These are phyloP conservation scores for Candida piceae DNA, from an alignment of 805 yeast species.

Conservation along the genomic window DNA sequence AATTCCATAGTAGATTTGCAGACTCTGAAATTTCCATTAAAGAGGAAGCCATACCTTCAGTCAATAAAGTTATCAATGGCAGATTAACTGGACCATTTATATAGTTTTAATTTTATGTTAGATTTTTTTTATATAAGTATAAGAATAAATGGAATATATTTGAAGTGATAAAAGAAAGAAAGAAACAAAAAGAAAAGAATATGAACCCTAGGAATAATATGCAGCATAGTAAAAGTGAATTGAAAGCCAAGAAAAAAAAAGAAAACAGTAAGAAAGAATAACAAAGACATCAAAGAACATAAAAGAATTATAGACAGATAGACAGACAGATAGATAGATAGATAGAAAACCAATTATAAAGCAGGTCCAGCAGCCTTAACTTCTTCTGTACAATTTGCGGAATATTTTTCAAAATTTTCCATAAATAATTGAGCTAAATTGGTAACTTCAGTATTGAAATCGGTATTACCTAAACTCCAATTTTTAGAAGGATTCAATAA, in stretches of 20 bases:
- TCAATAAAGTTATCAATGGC: constrained; percentile 12
- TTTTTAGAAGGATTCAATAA: constrained; percentile 80
- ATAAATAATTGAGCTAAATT: constrained; percentile 72
- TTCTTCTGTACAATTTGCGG: constrained; percentile 76
- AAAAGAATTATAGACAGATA: too few relatives aligned
- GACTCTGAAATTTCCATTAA: constrained; percentile 5
- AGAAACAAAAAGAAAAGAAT: too few relatives aligned
- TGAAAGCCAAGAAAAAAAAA: too few relatives aligned
- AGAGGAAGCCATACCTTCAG: constrained; percentile 9
- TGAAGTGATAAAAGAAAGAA: too few relatives aligned
- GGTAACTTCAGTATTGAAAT: constrained; percentile 50
- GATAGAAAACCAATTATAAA: constrained; percentile 29
- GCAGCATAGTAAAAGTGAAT: too few relatives aligned
- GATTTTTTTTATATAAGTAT: too few relatives aligned
- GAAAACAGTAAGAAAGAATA: too few relatives aligned
- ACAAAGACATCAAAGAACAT: too few relatives aligned
- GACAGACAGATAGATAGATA: too few relatives aligned
- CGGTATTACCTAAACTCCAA: constrained; percentile 60
- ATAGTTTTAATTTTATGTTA: too few relatives aligned
- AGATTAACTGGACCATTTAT: constrained; percentile 13
- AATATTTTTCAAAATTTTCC: constrained; percentile 83
- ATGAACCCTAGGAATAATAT: too few relatives aligned
- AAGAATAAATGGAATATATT: too few relatives aligned
- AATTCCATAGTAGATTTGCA: constrained; percentile 16
- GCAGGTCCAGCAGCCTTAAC: constrained; percentile 93